phyloP scores from a whole-genome alignment of 2,329 filamentous ascomycete genomes.

The Achaetomium macrosporum region DNA sequence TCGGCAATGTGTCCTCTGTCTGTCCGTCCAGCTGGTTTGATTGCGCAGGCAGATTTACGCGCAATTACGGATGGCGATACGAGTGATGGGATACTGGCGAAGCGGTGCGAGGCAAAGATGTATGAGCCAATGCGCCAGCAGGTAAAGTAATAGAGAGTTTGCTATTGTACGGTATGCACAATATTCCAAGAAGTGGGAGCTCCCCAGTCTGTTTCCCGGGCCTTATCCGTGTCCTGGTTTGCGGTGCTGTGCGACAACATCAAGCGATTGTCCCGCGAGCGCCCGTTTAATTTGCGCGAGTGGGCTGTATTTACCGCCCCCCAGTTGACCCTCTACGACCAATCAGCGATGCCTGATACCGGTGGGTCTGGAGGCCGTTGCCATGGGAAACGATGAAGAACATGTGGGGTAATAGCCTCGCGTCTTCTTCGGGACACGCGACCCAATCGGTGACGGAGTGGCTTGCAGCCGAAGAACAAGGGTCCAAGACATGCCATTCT shows the following conservation, averaged over 20 bases:
- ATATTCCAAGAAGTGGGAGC: neutral
- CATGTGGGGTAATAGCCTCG: constrained; percentile 5
- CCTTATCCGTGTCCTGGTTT: neutral
- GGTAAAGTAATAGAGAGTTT: neutral
- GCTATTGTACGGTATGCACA: neutral
- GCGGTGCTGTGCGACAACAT: neutral
- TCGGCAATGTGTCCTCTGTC: constrained; percentile 2
- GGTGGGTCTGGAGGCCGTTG: constrained; percentile 7
- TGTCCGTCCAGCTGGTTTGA: neutral
- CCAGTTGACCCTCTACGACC: constrained; percentile 1
- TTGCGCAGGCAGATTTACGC: neutral
- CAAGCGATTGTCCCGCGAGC: neutral
- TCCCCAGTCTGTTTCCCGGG: neutral
- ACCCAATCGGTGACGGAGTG: constrained; percentile 14
- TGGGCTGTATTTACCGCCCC: constrained; percentile 13
- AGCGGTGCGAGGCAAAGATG: too few relatives aligned
- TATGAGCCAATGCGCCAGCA: neutral
- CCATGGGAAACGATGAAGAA: constrained; percentile 15
- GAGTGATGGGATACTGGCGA: too few relatives aligned
- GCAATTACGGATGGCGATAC: too few relatives aligned
- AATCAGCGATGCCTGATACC: neutral
- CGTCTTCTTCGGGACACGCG: neutral
- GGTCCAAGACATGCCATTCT: neutral
- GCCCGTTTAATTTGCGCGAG: constrained; percentile 13
- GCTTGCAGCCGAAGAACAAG: constrained; percentile 3